Conservation (phyloP, 2,329 filamentous ascomycete genomes). For the Penicillium sp. region DNA sequence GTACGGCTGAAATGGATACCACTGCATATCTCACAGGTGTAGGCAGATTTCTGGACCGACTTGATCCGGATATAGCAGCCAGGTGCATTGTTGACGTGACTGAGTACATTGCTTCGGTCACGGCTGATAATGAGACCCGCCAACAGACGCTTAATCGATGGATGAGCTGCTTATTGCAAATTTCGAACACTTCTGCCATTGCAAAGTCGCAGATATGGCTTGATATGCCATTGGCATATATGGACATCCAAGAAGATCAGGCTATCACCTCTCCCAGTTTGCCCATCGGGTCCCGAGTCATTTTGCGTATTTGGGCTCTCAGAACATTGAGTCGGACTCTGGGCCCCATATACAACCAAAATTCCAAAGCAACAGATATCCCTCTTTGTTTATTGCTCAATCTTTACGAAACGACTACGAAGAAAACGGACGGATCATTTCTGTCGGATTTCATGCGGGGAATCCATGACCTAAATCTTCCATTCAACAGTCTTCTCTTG, state of each 20-base stretch:
- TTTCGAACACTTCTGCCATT: conserved; percentile 26
- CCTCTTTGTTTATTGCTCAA: conserved; percentile 30
- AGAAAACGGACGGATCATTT: conserved; percentile 24
- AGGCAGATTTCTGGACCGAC: conserved; percentile 24
- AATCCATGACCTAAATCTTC: conserved; percentile 35
- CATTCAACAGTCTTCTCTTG: conserved; percentile 34
- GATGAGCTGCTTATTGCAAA: conserved; percentile 30
- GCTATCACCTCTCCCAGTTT: neutral
- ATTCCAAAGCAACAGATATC: conserved; percentile 23
- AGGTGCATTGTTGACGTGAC: conserved; percentile 38
- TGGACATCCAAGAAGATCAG: conserved; percentile 5
- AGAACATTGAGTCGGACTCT: conserved; percentile 30
- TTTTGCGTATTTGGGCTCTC: conserved; percentile 40
- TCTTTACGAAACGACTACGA: conserved; percentile 30
- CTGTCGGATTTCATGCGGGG: conserved; percentile 32
- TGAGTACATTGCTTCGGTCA: conserved; percentile 32
- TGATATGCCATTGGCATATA: conserved; percentile 22
- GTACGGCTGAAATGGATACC: conserved; percentile 7
- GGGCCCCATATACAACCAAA: conserved; percentile 24
- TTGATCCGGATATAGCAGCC: conserved; percentile 30
- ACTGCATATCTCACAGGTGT: conserved; percentile 19
- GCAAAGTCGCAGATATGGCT: conserved; percentile 32
- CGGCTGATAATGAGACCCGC: conserved; percentile 18
- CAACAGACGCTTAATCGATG: conserved; percentile 34
- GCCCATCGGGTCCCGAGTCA: conserved; percentile 30